Evolutionary conservation across 192 early-diverging fungal species (phyloP), one percentile per base, ranked within the genome.

Genomic region (Coemansia sp.): DNA sequence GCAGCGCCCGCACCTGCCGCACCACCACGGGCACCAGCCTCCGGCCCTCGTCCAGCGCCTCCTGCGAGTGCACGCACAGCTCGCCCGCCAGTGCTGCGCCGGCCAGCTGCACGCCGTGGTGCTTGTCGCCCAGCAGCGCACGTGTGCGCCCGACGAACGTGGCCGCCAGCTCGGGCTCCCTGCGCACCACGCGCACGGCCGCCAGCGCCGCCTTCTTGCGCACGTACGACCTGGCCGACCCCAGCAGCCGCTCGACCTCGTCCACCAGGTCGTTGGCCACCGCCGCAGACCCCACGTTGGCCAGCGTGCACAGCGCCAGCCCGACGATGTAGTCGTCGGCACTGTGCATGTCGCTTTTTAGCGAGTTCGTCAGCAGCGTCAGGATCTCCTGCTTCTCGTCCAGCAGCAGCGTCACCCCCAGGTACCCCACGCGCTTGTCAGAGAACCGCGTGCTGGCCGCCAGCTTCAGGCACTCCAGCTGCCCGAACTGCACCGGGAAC

Each of bases 401-500:
- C 48, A 99, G 81, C 22, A 99, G 78, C 48, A 99, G 84, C 91
- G 95, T 94, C 54, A 93, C 97, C 24, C 97, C 97, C 27, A 99
- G 84, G 71, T 99, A 99, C 7, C 94, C 95, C n/a, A 99, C 78
- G 53, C 95, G 86, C 73, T 99, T 99, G 73, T 99, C 97, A 10
- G 93, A 84, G 73, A 95, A 99, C 61, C 86, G 80, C 17, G 92
- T 86, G 14, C 91, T 93, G 21, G 95, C 97, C 6, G 92, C 95
- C 42, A 99, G 78, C 77, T 99, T 99, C 33, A 99, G 78, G 68
- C 97, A 99, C 71, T 99, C 97, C 42, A 99, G 95, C 80, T 99
- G 97, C 19, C 97, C 97, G 78, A 98, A 99, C 69, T 98, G 97
- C 23, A 95, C 97, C 27, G 95, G 94, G 62, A 96, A 97, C 17